A percentile compares a stretch with the other conserved stretches of the same genome.
Evolutionary conservation across 2,329 filamentous ascomycete genomes (phyloP).

Genomic region (Penicillium sp.): DNA sequence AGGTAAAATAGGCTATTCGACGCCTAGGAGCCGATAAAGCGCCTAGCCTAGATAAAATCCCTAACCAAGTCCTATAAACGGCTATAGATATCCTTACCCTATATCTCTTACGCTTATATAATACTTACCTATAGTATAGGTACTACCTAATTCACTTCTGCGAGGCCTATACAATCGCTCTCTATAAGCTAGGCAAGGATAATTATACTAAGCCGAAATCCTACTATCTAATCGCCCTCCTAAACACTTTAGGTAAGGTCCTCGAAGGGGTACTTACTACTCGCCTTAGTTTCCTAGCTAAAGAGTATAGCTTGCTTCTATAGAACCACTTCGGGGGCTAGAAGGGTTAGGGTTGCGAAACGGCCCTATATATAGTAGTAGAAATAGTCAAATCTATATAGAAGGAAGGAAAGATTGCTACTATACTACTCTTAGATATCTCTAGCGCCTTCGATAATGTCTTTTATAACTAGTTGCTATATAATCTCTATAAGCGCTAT

Average conservation of each 20-base stretch:
- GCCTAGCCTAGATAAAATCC: no score
- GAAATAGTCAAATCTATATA: slow-evolving; percentile 8
- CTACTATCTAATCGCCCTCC: slow-evolving; percentile 7
- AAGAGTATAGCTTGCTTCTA: slow-evolving; percentile 9
- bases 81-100: no score
- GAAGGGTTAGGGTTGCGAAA: background rate
- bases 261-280: slow-evolving; percentile 8
- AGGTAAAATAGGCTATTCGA: no score
- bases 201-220: slow-evolving; percentile 5
- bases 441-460: slow-evolving; percentile 12
- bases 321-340: slow-evolving; percentile 1
- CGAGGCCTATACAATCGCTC: no score
- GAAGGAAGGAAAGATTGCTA: slow-evolving; percentile 2
- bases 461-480: slow-evolving; percentile 5
- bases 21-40: no score
- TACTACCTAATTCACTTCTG: no score
- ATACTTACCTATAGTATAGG: no score
- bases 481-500: background rate
- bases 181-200: background rate
- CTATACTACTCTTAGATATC: slow-evolving; percentile 11
- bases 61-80: no score
- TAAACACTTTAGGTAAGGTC: slow-evolving; percentile 11
- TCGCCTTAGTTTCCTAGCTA: slow-evolving; percentile 5
- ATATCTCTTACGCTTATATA: no score
- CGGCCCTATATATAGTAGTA: slow-evolving; percentile 10